Evolutionary conservation across 768 basidiomycete species (phyloP).

Genomic region (Strobilomyces echinocephalus): DNA sequence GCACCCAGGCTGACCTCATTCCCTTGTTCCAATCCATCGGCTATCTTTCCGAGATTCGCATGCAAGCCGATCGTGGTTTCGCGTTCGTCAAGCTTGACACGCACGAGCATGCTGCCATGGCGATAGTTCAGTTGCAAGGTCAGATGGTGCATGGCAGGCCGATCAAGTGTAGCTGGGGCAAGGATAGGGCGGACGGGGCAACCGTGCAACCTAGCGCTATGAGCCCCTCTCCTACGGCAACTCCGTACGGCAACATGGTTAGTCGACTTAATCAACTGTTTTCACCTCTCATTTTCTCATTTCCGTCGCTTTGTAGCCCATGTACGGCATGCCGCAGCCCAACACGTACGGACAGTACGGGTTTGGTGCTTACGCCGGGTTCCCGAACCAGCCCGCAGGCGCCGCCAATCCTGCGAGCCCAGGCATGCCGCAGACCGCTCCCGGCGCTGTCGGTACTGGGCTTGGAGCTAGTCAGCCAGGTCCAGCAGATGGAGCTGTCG

Average conservation of each 20-base stretch:
- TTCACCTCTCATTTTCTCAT: neutral
- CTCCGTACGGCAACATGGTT: constrained; percentile 81
- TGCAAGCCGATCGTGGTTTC: constrained; percentile 98
- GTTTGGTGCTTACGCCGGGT: constrained; percentile 69
- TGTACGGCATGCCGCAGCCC: constrained; percentile 88
- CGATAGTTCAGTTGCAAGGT: constrained; percentile 94
- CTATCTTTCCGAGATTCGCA: constrained; percentile 96
- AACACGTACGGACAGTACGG: constrained; percentile 70
- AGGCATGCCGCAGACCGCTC: constrained; percentile 53
- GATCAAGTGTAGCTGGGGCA: constrained; percentile 99
- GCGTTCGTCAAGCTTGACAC: constrained; percentile 99
- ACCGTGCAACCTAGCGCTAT: constrained; percentile 47
- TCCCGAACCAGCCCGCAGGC: constrained; percentile 55
- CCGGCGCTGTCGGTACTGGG: constrained; percentile 49
- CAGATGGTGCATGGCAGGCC: constrained; percentile 96
- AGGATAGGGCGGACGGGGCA: constrained; percentile 80
- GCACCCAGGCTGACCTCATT: constrained; percentile 95
- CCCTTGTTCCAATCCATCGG: constrained; percentile 98
- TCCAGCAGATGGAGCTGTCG: constrained; percentile 50
- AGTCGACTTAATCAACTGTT: neutral
- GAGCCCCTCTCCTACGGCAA: constrained; percentile 55
- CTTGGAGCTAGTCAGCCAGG: constrained; percentile 55
- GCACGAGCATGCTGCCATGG: constrained; percentile 97
- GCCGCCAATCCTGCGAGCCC: constrained; percentile 42
- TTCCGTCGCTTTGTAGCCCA: constrained; percentile 46